Evolutionary conservation across 2,329 filamentous ascomycete genomes (phyloP).

Genomic region (Metarhizium anisopliae): DNA sequence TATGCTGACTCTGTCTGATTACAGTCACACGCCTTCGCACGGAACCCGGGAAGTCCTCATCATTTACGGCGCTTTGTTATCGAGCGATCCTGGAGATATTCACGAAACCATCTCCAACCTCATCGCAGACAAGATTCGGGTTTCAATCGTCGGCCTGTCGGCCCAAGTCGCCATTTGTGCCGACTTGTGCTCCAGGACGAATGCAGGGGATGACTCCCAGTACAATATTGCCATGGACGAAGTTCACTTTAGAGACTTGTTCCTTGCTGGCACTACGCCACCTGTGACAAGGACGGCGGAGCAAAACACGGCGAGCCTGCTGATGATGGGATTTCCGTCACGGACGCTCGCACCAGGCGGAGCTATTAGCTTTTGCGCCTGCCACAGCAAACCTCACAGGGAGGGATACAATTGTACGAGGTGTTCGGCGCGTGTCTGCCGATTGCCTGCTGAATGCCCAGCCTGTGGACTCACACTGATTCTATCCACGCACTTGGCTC

Average conservation of each 20-base stretch:
- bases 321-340: constrained; percentile 98
- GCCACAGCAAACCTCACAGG: constrained; percentile 71
- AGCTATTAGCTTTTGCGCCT: constrained; percentile 73
- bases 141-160: constrained; percentile 81
- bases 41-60: constrained; percentile 90
- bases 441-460: constrained; percentile 82
- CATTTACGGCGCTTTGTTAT: constrained; percentile 82
- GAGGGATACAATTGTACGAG: constrained; percentile 89
- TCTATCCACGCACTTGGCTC: constrained; percentile 81
- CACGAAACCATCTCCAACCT: constrained; percentile 78
- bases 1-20: background rate
- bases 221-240: constrained; percentile 79
- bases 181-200: constrained; percentile 81
- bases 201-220: constrained; percentile 63
- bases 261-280: constrained; percentile 81
- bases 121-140: constrained; percentile 73
- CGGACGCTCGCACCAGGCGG: constrained; percentile 62
- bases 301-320: constrained; percentile 53
- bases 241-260: constrained; percentile 73
- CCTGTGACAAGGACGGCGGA: constrained; percentile 65
- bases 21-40: constrained; percentile 79
- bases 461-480: constrained; percentile 88
- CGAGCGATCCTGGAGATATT: constrained; percentile 90
- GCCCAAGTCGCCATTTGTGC: constrained; percentile 89
- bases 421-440: constrained; percentile 82